A percentile compares a stretch with the other conserved stretches of the same genome.
Conservation (phyloP, 768 basidiomycete genomes). For the Kwoniella dejecticola region DNA sequence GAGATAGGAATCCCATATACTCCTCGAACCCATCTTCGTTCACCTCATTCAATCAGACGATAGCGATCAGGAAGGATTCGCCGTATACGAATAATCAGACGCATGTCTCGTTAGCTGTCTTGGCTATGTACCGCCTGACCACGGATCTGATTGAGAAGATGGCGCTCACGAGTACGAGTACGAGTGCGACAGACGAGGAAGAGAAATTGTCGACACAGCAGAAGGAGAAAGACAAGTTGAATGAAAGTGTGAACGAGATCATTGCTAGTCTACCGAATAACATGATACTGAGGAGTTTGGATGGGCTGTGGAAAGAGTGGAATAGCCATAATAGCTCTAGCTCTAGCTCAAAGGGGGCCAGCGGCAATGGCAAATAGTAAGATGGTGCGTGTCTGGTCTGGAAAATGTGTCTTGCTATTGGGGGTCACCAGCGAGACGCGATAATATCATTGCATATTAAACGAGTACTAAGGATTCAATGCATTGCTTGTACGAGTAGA, state of each 20-base stretch:
- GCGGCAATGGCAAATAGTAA: too few relatives aligned
- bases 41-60: neutral
- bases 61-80: slow-evolving; percentile 65
- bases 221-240: slow-evolving; percentile 63
- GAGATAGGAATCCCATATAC: slow-evolving; percentile 67
- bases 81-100: slow-evolving; percentile 87
- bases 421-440: too few relatives aligned
- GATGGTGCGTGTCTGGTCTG: too few relatives aligned
- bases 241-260: slow-evolving; percentile 78
- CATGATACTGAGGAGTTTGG: slow-evolving; percentile 84
- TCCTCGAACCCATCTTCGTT: slow-evolving; percentile 53
- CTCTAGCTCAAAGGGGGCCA: too few relatives aligned
- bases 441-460: too few relatives aligned
- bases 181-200: slow-evolving; percentile 52
- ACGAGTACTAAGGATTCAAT: too few relatives aligned
- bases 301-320: slow-evolving; percentile 87
- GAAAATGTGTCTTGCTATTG: too few relatives aligned
- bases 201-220: slow-evolving; percentile 17
- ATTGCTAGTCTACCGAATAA: slow-evolving; percentile 84
- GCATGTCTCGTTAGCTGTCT: slow-evolving; percentile 86
- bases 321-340: neutral
- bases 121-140: slow-evolving; percentile 84
- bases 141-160: slow-evolving; percentile 74
- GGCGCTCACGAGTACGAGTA: slow-evolving; percentile 33
- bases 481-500: too few relatives aligned